Evolutionary conservation across 1,284 basidiomycete species (phyloP).

Genomic region (Fistulinella cinereoalba): DNA sequence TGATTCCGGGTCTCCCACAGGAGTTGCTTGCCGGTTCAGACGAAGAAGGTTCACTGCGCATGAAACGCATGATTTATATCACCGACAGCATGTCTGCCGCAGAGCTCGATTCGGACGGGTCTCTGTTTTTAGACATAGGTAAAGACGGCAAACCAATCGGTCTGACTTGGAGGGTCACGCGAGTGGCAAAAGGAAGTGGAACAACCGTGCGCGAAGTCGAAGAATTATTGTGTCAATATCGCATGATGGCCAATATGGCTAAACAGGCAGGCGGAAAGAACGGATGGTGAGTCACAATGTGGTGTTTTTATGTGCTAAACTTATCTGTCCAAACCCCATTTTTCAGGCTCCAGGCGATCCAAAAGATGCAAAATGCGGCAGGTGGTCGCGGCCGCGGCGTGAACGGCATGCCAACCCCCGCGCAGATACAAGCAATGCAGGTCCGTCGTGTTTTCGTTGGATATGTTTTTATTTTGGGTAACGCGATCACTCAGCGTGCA

Average conservation of each 20-base stretch:
- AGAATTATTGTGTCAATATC: slow-evolving; percentile 91
- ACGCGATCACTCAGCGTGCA: slow-evolving; percentile 52
- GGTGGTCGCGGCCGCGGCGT: slow-evolving; percentile 82
- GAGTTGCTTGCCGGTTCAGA: slow-evolving; percentile 88
- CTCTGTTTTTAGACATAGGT: slow-evolving; percentile 78
- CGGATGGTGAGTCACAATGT: slow-evolving; percentile 61
- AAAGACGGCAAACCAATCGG: slow-evolving; percentile 82
- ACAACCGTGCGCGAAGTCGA: slow-evolving; percentile 97
- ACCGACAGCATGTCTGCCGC: slow-evolving; percentile 95
- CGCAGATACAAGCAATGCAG: slow-evolving; percentile 93
- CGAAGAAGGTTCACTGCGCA: slow-evolving; percentile 85
- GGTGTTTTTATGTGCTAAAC: slow-evolving; percentile 2
- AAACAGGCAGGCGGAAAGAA: slow-evolving; percentile 97
- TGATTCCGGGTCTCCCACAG: slow-evolving; percentile 96
- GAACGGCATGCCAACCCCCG: slow-evolving; percentile 84
- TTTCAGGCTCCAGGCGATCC: slow-evolving; percentile 75
- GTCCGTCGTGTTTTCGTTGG: slow-evolving; percentile 39
- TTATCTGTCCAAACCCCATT: slow-evolving; percentile 1
- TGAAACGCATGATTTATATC: slow-evolving; percentile 99
- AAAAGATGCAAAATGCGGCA: slow-evolving; percentile 85
- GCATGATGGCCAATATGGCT: slow-evolving; percentile 97
- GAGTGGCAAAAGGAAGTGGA: slow-evolving; percentile 93
- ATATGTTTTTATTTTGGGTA: slow-evolving; percentile 4
- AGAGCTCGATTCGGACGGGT: slow-evolving; percentile 96
- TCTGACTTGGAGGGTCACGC: slow-evolving; percentile 82